These are phyloP conservation scores for Phytophthora pluvialis DNA, from an alignment of 352 stramenopile species.

Conservation along the genomic window DNA sequence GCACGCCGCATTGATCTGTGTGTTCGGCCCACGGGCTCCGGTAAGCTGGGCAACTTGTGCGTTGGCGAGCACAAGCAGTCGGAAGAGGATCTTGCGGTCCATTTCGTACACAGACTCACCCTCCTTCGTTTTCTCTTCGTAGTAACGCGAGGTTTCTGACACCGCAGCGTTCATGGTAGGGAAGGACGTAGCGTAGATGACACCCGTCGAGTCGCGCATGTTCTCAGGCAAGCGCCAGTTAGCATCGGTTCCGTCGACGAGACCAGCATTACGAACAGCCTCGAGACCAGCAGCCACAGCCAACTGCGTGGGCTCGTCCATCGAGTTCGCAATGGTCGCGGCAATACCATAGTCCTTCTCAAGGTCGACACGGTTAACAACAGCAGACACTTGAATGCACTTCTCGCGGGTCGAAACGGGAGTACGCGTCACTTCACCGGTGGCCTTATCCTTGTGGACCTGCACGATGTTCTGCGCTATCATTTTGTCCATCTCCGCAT, in stretches of 20 bases:
- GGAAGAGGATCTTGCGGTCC: constrained; percentile 98
- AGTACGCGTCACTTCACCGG: constrained; percentile 46
- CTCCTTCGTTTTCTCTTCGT: constrained; percentile 30
- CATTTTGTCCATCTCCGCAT: constrained; percentile 80
- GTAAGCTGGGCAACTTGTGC: constrained; percentile 96
- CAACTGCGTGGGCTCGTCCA: constrained; percentile 95
- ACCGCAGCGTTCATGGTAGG: constrained; percentile 95
- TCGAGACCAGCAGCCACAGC: constrained; percentile 95
- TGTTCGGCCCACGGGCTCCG: constrained; percentile 94
- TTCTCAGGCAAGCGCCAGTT: constrained; percentile 91
- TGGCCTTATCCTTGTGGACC: constrained; percentile 57
- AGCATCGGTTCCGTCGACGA: constrained; percentile 59
- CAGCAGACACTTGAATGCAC: constrained; percentile 90
- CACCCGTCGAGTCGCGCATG: constrained; percentile 88
- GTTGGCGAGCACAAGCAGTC: constrained; percentile 95
- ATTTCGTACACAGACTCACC: constrained; percentile 81
- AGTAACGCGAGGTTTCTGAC: constrained; percentile 88
- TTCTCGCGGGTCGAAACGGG: constrained; percentile 55
- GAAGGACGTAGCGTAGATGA: constrained; percentile 97
- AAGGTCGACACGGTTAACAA: constrained; percentile 79
- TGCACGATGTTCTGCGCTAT: constrained; percentile 95
- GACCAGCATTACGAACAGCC: constrained; percentile 90
- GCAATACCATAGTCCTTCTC: constrained; percentile 87
- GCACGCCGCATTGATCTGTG: constrained; percentile 96
- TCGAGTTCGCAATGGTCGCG: constrained; percentile 90